Evolutionary conservation across 176 grass and related monocot genomes (phyloP), one percentile per base, ranked within the genome.

Genomic region (Bonia amplexicaulis): DNA sequence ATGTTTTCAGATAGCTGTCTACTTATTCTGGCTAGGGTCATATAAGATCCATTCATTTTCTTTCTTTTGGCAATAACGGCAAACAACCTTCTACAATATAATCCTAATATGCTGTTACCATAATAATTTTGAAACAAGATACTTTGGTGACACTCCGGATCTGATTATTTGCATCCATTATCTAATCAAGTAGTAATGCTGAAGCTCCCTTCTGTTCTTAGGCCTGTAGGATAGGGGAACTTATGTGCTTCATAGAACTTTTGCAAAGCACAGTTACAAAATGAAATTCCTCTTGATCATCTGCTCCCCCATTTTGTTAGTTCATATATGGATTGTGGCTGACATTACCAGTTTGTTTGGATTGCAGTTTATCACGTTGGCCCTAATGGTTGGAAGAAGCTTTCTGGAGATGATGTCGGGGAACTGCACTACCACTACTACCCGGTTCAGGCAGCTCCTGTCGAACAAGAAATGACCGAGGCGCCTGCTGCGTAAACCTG

Each of bases 381-480:
- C 25, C 88, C 91, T 6, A 57, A 92, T 85, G 93, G 96, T 6
- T 98, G 96, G 96, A 98, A 78, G 86, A 98, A 98, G 83, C 80
- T 98, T 55, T 95, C 96, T 53, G 96, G 96, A 57, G 96, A 98
- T 77, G 96, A 98, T 84, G 96, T 98, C 0, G 82, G 89, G 19
- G 96, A 98, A 80, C 91, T 98, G 66, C 96, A 95, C 76, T 95
- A 94, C 74, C 92, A 98, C 27, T 99, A 99, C 80, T 89, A 96
- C 72, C 96, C 93, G 1, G 86, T 89, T 84, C 47, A 91, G 68
- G 33, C 67, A 58, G 68, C 80, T 41, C 71, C 91, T 5, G 78
- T 93, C 31, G 96, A 98, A 39, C 93, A 98, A 65, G 93, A 94
- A 73, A 98, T 98, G 96, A 13, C 83, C 1, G 93, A 98, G 3